Evolutionary conservation across 2,329 filamentous ascomycete genomes (phyloP).

Genomic region (Aureobasidium lini): DNA sequence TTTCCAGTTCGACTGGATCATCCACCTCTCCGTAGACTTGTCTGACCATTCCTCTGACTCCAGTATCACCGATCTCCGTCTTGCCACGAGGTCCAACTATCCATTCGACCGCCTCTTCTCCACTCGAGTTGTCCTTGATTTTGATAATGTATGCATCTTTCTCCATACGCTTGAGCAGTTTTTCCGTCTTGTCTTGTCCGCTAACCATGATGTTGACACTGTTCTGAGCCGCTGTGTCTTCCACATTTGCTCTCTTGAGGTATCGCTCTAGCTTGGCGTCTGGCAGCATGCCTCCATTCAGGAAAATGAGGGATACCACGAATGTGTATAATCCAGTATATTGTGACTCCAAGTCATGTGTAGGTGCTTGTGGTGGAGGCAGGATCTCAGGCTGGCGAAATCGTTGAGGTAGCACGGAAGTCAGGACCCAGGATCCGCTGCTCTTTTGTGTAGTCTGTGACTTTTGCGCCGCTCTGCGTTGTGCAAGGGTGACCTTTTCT

Average conservation of each 20-base stretch:
- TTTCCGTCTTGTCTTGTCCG: constrained; percentile 60
- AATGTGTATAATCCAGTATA: constrained; percentile 78
- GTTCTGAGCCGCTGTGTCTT: constrained; percentile 44
- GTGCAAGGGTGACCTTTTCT: constrained; percentile 74
- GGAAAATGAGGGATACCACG: constrained; percentile 66
- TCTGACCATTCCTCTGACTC: constrained; percentile 62
- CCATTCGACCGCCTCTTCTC: constrained; percentile 73
- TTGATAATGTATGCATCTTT: constrained; percentile 78
- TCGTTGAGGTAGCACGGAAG: constrained; percentile 59
- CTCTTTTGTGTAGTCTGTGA: constrained; percentile 30
- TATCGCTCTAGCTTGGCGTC: constrained; percentile 74
- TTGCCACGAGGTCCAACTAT: constrained; percentile 78
- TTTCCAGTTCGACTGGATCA: constrained; percentile 27
- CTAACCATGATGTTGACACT: constrained; percentile 16
- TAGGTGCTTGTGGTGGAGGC: constrained; percentile 59
- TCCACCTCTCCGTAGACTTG: constrained; percentile 42
- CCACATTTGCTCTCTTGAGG: constrained; percentile 65
- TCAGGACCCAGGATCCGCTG: constrained; percentile 59
- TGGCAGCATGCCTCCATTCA: constrained; percentile 63
- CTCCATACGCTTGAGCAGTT: constrained; percentile 64
- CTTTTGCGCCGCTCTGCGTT: constrained; percentile 61
- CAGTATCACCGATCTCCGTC: constrained; percentile 72
- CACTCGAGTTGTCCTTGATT: constrained; percentile 59
- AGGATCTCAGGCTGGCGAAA: constrained; percentile 62
- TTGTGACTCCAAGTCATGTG: constrained; percentile 60